phyloP scores from a whole-genome alignment of 225 moss, liverwort and hornwort genomes.

The Thuidium tamariscinum region DNA sequence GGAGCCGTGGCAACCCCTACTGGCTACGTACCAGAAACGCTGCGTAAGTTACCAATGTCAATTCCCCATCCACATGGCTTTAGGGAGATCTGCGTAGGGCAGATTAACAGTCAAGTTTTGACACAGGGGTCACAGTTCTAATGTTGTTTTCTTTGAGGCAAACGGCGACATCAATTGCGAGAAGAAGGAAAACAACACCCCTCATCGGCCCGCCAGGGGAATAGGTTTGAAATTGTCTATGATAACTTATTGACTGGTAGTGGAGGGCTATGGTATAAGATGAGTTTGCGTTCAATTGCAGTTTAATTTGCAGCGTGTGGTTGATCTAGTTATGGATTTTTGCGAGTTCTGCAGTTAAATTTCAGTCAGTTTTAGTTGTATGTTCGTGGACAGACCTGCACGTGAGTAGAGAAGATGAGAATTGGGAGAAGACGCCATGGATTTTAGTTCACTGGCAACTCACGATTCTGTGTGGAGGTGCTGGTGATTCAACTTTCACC shows the following conservation, averaged over 20 bases:
- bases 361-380: not conserved
- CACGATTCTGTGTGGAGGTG: not conserved
- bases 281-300: not conserved
- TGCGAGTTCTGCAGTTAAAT: not conserved
- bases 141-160: not conserved
- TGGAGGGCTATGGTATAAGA: not conserved
- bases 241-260: not conserved
- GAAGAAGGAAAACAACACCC: not conserved
- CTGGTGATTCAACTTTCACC: not conserved
- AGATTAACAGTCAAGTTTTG: not conserved
- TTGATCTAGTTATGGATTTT: not conserved
- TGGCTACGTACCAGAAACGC: not conserved
- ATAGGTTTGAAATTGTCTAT: not conserved
- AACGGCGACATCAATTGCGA: not conserved
- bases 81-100: not conserved
- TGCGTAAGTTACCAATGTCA: not conserved
- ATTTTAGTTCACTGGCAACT: not conserved
- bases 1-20: too few relatives aligned
- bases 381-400: not conserved
- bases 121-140: not conserved
- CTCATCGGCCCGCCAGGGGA: not conserved
- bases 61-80: not conserved
- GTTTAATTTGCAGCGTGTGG: not conserved
- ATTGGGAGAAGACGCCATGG: not conserved
- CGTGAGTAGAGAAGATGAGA: not conserved